Conservation (phyloP, 352 stramenopile species). For the Globisporangium parvum region DNA sequence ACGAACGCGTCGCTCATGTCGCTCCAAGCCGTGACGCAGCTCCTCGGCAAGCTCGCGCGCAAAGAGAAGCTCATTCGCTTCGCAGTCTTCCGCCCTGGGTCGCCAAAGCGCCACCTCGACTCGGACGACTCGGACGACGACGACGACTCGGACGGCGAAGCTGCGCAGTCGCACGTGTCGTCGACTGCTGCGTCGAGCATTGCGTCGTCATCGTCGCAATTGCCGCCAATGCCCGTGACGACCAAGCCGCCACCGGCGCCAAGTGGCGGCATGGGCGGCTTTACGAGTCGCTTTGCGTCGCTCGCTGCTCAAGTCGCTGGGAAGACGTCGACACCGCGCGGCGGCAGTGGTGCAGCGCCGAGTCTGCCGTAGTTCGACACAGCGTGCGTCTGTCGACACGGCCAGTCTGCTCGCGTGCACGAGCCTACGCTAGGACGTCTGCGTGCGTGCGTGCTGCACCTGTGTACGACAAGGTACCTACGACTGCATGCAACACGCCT, state of each 20-base stretch:
- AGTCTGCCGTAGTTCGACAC: neutral
- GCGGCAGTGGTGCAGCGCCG: neutral
- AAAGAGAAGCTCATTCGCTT: conserved; percentile 83
- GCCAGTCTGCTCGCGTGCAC: neutral
- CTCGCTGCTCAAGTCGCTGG: conserved; percentile 46
- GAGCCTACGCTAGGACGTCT: too few species aligned
- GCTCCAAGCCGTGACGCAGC: conserved; percentile 56
- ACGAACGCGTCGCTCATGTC: conserved; percentile 82
- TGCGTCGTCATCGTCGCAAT: conserved; percentile 16
- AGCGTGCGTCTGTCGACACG: neutral
- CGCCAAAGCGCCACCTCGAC: conserved; percentile 29
- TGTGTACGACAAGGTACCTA: too few species aligned
- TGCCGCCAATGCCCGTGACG: conserved; percentile 26
- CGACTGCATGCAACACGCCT: too few species aligned
- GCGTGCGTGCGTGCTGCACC: too few species aligned
- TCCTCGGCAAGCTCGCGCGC: conserved; percentile 63
- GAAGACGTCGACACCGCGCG: conserved; percentile 27
- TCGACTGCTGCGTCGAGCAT: conserved; percentile 9
- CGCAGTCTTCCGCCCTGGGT: conserved; percentile 57
- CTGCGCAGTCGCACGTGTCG: conserved; percentile 25
- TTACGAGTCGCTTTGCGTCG: conserved; percentile 57
- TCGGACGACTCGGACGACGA: conserved; percentile 41
- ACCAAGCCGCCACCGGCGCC: conserved; percentile 21
- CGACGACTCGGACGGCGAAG: conserved; percentile 33
- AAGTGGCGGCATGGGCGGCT: conserved; percentile 21